Conservation (phyloP, 495 filamentous ascomycete genomes). For the Annulohypoxylon nitens region DNA sequence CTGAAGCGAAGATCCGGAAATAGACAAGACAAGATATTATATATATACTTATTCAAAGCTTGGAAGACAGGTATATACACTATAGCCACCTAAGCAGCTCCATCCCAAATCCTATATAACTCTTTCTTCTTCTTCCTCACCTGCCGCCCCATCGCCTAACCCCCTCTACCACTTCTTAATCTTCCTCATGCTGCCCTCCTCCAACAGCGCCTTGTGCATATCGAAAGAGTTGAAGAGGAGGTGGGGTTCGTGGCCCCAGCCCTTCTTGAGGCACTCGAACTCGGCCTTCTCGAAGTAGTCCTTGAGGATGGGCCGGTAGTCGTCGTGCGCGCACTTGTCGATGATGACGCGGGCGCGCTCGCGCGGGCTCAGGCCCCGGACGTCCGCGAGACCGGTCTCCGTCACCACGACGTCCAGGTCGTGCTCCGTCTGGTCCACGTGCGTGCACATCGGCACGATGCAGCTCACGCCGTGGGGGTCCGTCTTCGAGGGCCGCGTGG, state of each 20-base stretch:
- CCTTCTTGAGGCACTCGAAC: conserved; percentile 87
- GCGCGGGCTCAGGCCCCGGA: conserved; percentile 81
- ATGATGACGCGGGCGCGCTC: conserved; percentile 90
- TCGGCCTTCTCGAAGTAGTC: conserved; percentile 92
- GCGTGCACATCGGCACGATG: conserved; percentile 93
- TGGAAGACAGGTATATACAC: conserved; percentile 5
- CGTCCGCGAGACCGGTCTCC: conserved; percentile 88
- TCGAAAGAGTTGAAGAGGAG: conserved; percentile 86
- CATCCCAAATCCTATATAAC: not conserved
- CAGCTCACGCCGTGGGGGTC: conserved; percentile 87
- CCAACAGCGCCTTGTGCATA: conserved; percentile 85
- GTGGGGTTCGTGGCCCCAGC: conserved; percentile 91
- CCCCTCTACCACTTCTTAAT: conserved; percentile 61
- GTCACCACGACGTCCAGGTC: conserved; percentile 90
- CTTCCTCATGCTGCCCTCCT: conserved; percentile 89
- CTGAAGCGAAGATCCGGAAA: not conserved
- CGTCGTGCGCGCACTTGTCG: conserved; percentile 87
- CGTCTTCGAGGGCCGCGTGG: conserved; percentile 80
- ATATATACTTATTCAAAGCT: conserved; percentile 6
- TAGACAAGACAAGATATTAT: conserved; percentile 4
- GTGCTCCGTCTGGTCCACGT: conserved; percentile 94
- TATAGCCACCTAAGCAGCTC: not conserved
- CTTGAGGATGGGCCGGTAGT: conserved; percentile 83
- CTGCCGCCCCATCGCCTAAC: not conserved
- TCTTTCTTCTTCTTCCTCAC: not conserved